Evolutionary conservation across 2,329 filamentous ascomycete genomes (phyloP), one percentile per base, ranked within the genome.

Genomic region (Colletotrichum coccodes): DNA sequence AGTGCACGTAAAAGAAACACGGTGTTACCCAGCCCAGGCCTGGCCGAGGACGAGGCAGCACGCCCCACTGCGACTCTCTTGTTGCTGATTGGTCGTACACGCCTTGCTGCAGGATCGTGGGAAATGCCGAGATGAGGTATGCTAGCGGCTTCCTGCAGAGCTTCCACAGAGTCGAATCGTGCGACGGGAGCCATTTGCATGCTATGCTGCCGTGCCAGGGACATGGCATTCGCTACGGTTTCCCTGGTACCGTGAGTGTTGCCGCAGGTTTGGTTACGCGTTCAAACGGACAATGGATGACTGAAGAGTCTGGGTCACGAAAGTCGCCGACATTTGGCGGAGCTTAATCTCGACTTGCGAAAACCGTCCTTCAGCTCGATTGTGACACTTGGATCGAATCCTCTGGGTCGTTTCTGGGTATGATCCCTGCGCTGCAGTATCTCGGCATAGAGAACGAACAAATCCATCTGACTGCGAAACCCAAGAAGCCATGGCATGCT

Each of bases 71-170:
- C 36, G 21, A 38, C 32, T 42, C 16, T 23, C 38, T 59, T 26
- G 11, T 42, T 57, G 53, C 52, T 60, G 49, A 65, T 60, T 68
- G 54, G 64, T 60, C 36, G 49, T 30, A 63, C 54, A 59, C 56
- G 68, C 60, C 60, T 68, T 64, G 68, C 70, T 71, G 70, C 70
- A 71, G 70, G 70, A 71, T 71, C 70, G 68, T 64, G 54, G 57
- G 52, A 38, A 68, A 68, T 60, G 61, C 63, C 36, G 63, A 71
- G 63, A 71, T 71, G 68, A 70, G 44, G 67, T 52, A 70, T 62
- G 50, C 50, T 34, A 44, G 28, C 57, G 67, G 67, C 67, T 57
- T 28, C 46, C 50, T 34, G 53, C 67, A 70, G 67, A 32, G 57
- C 53, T 58, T 32, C 56, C 50, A 62, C 42, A 52, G 44, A 67